Evolutionary conservation across 352 stramenopile genomes (phyloP).

Genomic region (Phytophthora brassicae): DNA sequence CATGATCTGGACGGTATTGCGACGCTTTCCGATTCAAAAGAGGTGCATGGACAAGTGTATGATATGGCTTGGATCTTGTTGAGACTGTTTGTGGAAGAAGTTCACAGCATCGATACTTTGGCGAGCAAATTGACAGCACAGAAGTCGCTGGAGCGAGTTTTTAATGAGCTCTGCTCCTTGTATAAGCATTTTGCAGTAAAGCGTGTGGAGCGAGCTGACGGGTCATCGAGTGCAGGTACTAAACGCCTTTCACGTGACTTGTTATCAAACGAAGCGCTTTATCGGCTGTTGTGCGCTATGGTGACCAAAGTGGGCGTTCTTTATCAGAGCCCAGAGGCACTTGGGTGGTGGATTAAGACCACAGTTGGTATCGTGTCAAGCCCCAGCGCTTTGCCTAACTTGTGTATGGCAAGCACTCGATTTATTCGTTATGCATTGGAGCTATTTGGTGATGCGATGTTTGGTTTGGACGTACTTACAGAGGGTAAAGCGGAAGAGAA

Average conservation of each 20-base stretch:
- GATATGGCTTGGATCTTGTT: slow-evolving; percentile 30
- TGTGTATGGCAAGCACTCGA: slow-evolving; percentile 18
- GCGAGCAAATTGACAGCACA: background rate
- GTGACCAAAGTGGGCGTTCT: slow-evolving; percentile 16
- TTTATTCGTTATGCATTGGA: slow-evolving; percentile 28
- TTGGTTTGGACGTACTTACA: slow-evolving; percentile 21
- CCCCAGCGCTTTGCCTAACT: background rate
- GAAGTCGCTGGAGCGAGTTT: slow-evolving; percentile 13
- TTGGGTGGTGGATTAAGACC: slow-evolving; percentile 31
- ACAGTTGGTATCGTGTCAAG: slow-evolving; percentile 20
- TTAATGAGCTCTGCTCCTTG: slow-evolving; percentile 19
- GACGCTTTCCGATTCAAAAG: background rate
- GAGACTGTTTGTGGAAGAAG: slow-evolving; percentile 29
- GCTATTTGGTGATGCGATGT: slow-evolving; percentile 28
- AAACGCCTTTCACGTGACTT: background rate
- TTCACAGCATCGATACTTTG: slow-evolving; percentile 2
- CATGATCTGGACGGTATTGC: background rate
- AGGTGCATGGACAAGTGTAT: slow-evolving; percentile 23
- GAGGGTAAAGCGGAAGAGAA: background rate
- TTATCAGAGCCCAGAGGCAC: slow-evolving; percentile 17
- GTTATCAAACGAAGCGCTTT: slow-evolving; percentile 16
- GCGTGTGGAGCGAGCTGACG: background rate
- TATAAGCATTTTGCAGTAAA: slow-evolving; percentile 29
- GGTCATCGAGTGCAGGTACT: background rate
- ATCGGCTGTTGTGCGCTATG: slow-evolving; percentile 27